Conservation (phyloP, 176 grass and related monocot genomes). For the Ensete ventricosum region DNA sequence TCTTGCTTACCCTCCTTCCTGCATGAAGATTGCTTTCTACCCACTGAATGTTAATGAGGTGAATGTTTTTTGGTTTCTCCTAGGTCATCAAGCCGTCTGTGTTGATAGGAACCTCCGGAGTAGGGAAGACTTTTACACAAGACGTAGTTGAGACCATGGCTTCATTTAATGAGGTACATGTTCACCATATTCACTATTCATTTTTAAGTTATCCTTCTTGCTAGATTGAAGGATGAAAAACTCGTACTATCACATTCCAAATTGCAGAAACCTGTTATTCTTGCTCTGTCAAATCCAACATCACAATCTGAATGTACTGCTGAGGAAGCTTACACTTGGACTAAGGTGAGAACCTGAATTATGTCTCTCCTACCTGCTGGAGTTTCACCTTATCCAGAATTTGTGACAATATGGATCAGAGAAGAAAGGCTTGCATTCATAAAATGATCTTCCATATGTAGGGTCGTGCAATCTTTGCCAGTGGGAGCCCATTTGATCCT, state of each 20-base stretch:
- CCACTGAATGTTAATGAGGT: not conserved
- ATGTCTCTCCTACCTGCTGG: not conserved
- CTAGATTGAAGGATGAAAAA: conserved; percentile 2
- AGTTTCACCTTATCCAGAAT: not conserved
- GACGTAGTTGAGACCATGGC: conserved; percentile 87
- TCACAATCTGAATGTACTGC: conserved; percentile 92
- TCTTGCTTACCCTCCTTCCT: not conserved
- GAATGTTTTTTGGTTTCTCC: not conserved
- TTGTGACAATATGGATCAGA: not conserved
- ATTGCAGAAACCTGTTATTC: conserved; percentile 74
- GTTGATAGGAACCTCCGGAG: conserved; percentile 89
- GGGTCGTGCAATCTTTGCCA: conserved; percentile 93
- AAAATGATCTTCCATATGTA: conserved; percentile 23
- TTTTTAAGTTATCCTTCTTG: not conserved
- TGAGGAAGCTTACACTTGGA: conserved; percentile 88
- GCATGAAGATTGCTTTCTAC: not conserved
- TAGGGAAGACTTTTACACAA: conserved; percentile 73
- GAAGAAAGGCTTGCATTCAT: too few relatives aligned
- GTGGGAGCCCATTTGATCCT: conserved; percentile 92
- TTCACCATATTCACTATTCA: not conserved
- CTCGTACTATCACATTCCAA: not conserved
- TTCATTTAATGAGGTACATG: conserved; percentile 68
- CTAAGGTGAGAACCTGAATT: conserved; percentile 35
- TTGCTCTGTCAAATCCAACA: conserved; percentile 89
- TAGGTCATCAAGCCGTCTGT: conserved; percentile 95